Percentiles rank a stretch among this genome's conserved stretches.
These are phyloP conservation scores for Penicillium herquei DNA, from an alignment of 495 filamentous ascomycete species.

Conservation along the genomic window DNA sequence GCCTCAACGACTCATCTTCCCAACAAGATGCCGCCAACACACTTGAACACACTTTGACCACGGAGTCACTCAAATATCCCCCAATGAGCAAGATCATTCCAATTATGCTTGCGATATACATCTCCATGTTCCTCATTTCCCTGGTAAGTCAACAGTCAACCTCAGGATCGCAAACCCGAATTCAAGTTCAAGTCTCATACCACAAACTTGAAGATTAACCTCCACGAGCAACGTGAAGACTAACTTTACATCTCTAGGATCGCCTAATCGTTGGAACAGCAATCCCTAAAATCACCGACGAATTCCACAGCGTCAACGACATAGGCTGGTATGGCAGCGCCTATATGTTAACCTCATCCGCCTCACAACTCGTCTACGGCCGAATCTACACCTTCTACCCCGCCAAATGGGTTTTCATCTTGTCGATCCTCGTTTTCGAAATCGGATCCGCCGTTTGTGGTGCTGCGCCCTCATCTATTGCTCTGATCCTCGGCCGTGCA, in stretches of 20 bases:
- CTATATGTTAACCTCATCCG: slow-evolving; percentile 43
- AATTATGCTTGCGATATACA: slow-evolving; percentile 1
- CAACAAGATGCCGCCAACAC: neutral
- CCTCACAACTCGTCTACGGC: slow-evolving; percentile 46
- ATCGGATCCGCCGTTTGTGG: slow-evolving; percentile 61
- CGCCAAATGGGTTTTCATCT: slow-evolving; percentile 41
- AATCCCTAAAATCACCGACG: slow-evolving; percentile 23
- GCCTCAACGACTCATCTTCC: neutral
- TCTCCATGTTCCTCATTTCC: slow-evolving; percentile 4
- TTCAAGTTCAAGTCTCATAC: too few species aligned
- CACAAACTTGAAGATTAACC: too few species aligned
- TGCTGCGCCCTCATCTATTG: slow-evolving; percentile 54
- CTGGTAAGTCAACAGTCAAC: neutral
- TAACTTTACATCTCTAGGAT: neutral
- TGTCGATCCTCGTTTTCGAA: slow-evolving; percentile 43
- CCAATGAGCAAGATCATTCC: neutral
- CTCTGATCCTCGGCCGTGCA: slow-evolving; percentile 62
- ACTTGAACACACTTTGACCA: neutral
- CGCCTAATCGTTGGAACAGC: slow-evolving; percentile 16
- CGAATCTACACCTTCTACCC: slow-evolving; percentile 47
- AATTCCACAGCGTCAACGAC: slow-evolving; percentile 28
- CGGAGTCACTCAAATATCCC: slow-evolving; percentile 2
- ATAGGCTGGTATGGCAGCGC: slow-evolving; percentile 52
- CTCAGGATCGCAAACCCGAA: too few species aligned
- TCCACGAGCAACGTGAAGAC: too few species aligned